Evolutionary conservation across 2,329 filamentous ascomycete species (phyloP).

Genomic region (Nigrograna mackinnonii): DNA sequence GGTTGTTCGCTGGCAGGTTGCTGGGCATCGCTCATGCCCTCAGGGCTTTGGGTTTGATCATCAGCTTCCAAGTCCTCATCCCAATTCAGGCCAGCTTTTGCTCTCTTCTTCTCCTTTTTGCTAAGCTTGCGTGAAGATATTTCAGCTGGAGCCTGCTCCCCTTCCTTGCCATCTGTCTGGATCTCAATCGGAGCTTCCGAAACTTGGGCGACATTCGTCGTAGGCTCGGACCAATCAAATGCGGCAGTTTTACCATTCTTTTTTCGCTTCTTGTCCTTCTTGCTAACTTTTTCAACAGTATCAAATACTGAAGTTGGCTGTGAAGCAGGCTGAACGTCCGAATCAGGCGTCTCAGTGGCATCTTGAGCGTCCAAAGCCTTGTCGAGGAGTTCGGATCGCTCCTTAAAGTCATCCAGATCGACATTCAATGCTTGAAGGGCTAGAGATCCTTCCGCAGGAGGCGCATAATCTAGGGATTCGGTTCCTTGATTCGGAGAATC

Average conservation of each 20-base stretch:
- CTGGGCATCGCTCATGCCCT: too few species aligned
- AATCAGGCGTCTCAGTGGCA: conserved; percentile 1
- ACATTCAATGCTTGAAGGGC: too few species aligned
- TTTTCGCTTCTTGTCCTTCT: conserved; percentile 31
- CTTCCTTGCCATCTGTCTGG: background rate
- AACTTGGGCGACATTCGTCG: conserved; percentile 26
- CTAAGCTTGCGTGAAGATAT: background rate
- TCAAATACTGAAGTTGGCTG: conserved; percentile 27
- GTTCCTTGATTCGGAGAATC: too few species aligned
- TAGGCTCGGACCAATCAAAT: conserved; percentile 18
- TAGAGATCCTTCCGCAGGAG: too few species aligned
- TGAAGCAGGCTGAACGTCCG: conserved; percentile 13
- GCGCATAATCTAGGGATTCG: too few species aligned
- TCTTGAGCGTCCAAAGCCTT: conserved; percentile 14
- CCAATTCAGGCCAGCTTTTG: too few species aligned
- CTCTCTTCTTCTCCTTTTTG: background rate
- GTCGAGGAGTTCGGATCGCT: conserved; percentile 31
- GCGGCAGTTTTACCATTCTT: conserved; percentile 22
- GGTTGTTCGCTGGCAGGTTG: too few species aligned
- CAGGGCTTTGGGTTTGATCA: too few species aligned
- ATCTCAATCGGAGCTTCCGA: conserved; percentile 5
- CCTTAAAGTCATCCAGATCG: conserved; percentile 26
- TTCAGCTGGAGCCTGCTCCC: background rate
- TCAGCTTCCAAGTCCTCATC: too few species aligned
- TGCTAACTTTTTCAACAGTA: conserved; percentile 27